Conservation (phyloP, 768 basidiomycete genomes). For the Pleurotus platypus region DNA sequence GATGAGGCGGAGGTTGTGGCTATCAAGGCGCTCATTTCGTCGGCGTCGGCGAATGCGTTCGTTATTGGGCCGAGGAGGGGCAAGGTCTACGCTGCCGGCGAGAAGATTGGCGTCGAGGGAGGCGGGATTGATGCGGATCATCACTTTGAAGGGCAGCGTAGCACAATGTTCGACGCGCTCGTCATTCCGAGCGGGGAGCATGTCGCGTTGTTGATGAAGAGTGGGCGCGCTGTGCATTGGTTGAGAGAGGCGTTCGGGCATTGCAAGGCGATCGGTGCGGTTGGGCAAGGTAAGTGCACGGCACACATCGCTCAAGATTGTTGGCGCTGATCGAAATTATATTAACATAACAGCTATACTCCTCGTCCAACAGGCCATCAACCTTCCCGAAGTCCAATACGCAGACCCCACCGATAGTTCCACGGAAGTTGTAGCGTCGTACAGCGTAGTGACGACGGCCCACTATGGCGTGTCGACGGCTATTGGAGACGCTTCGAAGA, state of each 20-base stretch:
- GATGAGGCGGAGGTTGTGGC: conserved; percentile 54
- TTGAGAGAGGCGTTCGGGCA: conserved; percentile 85
- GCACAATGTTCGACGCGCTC: conserved; percentile 81
- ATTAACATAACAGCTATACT: conserved; percentile 33
- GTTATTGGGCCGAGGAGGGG: conserved; percentile 69
- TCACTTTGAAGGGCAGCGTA: conserved; percentile 73
- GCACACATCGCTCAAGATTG: conserved; percentile 5
- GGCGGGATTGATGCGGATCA: conserved; percentile 54
- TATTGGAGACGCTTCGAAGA: conserved; percentile 36
- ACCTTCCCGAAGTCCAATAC: conserved; percentile 44
- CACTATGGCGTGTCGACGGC: conserved; percentile 39
- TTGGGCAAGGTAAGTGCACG: conserved; percentile 52
- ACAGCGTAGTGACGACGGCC: conserved; percentile 62
- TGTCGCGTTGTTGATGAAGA: conserved; percentile 50
- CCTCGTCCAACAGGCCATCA: conserved; percentile 44
- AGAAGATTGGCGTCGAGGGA: conserved; percentile 18
- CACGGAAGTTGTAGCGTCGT: conserved; percentile 46
- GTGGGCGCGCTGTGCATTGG: conserved; percentile 78
- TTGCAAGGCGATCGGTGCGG: conserved; percentile 77
- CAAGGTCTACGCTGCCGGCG: conserved; percentile 34
- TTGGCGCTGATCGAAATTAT: not conserved
- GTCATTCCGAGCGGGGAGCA: conserved; percentile 74
- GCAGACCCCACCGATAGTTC: conserved; percentile 26
- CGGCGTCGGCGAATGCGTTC: conserved; percentile 54
- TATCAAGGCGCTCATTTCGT: conserved; percentile 50